These are phyloP conservation scores for Curvularia spicifera DNA, from an alignment of 2,329 filamentous ascomycete species.

Conservation along the genomic window DNA sequence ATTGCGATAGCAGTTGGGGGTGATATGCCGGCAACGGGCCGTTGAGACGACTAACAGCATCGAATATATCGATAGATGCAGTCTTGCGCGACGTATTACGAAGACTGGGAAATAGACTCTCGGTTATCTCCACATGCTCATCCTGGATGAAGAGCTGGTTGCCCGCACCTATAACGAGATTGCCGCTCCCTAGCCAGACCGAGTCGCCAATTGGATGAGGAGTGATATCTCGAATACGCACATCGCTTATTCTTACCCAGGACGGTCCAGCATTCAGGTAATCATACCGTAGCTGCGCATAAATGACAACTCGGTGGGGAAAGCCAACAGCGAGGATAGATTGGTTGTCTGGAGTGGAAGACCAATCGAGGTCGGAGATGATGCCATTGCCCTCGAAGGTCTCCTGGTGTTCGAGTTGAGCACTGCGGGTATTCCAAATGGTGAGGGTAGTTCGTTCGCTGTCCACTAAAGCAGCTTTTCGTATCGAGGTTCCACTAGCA, in stretches of 20 bases:
- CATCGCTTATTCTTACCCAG: slow-evolving; percentile 84
- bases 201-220: slow-evolving; percentile 92
- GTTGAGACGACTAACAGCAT: slow-evolving; percentile 82
- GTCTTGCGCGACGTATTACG: slow-evolving; percentile 57
- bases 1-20: slow-evolving; percentile 87
- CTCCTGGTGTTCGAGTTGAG: slow-evolving; percentile 80
- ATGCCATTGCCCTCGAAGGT: slow-evolving; percentile 74
- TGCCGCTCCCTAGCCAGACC: slow-evolving; percentile 85
- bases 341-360: slow-evolving; percentile 85
- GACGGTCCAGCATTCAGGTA: slow-evolving; percentile 88
- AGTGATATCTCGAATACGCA: slow-evolving; percentile 79
- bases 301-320: slow-evolving; percentile 79
- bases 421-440: slow-evolving; percentile 88
- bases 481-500: slow-evolving; percentile 83
- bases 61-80: slow-evolving; percentile 73
- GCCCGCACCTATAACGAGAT: slow-evolving; percentile 85
- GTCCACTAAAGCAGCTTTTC: slow-evolving; percentile 85
- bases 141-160: slow-evolving; percentile 90
- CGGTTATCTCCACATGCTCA: slow-evolving; percentile 70
- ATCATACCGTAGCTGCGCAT: slow-evolving; percentile 89
- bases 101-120: slow-evolving; percentile 64
- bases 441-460: slow-evolving; percentile 74
- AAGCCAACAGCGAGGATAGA: slow-evolving; percentile 93
- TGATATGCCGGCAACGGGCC: slow-evolving; percentile 89
- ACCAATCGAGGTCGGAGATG: slow-evolving; percentile 91